Evolutionary conservation across 2,329 filamentous ascomycete genomes (phyloP).

Genomic region (Leptodontidium sp.): DNA sequence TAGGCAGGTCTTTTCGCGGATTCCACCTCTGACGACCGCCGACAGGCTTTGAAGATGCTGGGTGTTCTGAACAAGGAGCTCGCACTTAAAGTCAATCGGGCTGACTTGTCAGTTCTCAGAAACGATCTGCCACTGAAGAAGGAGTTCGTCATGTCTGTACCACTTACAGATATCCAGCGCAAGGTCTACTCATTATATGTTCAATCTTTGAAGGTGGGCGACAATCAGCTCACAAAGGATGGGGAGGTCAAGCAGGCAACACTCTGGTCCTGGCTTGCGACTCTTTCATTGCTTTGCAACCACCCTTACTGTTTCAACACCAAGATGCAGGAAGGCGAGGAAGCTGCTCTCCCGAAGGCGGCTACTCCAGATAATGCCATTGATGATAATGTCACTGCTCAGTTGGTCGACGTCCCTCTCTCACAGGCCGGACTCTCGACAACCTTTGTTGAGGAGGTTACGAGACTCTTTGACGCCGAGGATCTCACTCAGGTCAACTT

Average conservation of each 20-base stretch:
- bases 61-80: conserved; percentile 76
- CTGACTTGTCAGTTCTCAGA: conserved; percentile 72
- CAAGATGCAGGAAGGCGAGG: conserved; percentile 54
- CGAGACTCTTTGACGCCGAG: conserved; percentile 49
- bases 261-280: conserved; percentile 62
- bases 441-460: conserved; percentile 45
- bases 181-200: conserved; percentile 66
- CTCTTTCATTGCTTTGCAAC: conserved; percentile 63
- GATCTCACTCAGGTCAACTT: conserved; percentile 55
- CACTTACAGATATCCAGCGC: conserved; percentile 71
- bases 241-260: conserved; percentile 50
- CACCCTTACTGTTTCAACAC: conserved; percentile 58
- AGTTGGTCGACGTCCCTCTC: conserved; percentile 38
- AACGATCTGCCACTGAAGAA: conserved; percentile 76
- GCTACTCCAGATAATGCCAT: conserved; percentile 1
- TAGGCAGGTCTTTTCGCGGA: conserved; percentile 71
- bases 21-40: conserved; percentile 62
- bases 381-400: conserved; percentile 35
- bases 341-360: conserved; percentile 39
- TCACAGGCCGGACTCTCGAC: conserved; percentile 43
- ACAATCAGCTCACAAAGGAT: conserved; percentile 41
- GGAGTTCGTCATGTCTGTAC: conserved; percentile 82
- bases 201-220: conserved; percentile 45
- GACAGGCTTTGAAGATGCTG: conserved; percentile 70
- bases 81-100: conserved; percentile 79